These are phyloP conservation scores for Geotrichum ghanense DNA, from an alignment of 805 yeast genomes.

Conservation along the genomic window DNA sequence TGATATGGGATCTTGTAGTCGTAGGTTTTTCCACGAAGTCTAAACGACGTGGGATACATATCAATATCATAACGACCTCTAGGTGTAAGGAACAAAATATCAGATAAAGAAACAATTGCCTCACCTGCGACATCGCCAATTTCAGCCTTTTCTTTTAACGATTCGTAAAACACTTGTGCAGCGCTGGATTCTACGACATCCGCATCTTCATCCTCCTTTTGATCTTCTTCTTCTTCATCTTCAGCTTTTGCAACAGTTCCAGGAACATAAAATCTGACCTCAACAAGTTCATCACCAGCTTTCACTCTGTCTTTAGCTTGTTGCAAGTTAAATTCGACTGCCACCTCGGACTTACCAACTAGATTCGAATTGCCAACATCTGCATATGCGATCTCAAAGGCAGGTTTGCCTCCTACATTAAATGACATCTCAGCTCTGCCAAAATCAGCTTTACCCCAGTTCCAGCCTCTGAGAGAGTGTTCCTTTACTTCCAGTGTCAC, in stretches of 20 bases:
- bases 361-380: constrained; percentile 75
- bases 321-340: constrained; percentile 66
- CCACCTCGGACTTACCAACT: constrained; percentile 88
- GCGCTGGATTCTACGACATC: constrained; percentile 44
- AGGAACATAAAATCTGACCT: constrained; percentile 85
- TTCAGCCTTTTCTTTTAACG: constrained; percentile 83
- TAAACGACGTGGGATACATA: constrained; percentile 74
- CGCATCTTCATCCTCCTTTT: constrained; percentile 23
- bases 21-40: constrained; percentile 94
- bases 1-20: constrained; percentile 90
- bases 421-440: constrained; percentile 87
- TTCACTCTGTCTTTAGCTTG: constrained; percentile 38
- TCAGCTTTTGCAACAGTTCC: constrained; percentile 52
- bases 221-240: constrained; percentile 17
- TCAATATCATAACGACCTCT: constrained; percentile 98
- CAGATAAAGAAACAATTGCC: constrained; percentile 86
- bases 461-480: constrained; percentile 96
- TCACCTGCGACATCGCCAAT: constrained; percentile 93
- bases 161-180: constrained; percentile 82
- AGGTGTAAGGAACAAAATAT: constrained; percentile 86
- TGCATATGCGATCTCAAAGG: constrained; percentile 80
- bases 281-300: constrained; percentile 94
- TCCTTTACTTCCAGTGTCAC: constrained; percentile 71
- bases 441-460: constrained; percentile 93
- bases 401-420: constrained; percentile 76